Base-by-base conservation (phyloP, 768 basidiomycete genomes). In the Suillus clintonianus region DNA sequence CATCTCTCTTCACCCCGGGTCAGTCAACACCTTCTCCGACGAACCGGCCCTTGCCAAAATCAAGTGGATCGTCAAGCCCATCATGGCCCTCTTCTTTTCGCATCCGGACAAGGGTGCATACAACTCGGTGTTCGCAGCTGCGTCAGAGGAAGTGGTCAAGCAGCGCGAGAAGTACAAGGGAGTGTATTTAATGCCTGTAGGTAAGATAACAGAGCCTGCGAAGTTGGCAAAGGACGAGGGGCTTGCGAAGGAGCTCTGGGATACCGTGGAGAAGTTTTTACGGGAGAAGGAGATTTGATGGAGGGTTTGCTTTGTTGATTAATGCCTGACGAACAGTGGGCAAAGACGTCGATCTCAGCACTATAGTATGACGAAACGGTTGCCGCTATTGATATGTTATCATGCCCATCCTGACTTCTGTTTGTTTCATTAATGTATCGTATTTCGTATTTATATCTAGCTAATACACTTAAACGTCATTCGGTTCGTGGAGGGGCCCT, bases 1-100 rank as follows among this genome's bases (percentile, higher is more conserved):
- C 57, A 53, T 77, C 9, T 57, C 76, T 6, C 0, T 70, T 24
- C 61, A 79, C 61, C 78, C 78, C 1, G 78, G 78, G 7, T n/a
- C 53, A 2, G 70, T 79, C 48, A 67, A 70, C 50, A 79, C 78
- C 1, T 37, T 32, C 30, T 11, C 30, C 17, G 10, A 32, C 19
- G 13, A 13, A 53, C 55, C n/a, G 56, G 0, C 39, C 14, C 7
- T 59, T 48, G 5, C 30, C 65, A 8, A 62, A 47, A 6, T 65
- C 55, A 54, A 17, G 45, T 66, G 68, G 60, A 64, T 78, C 24
- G 51, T 74, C 45, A 68, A 70, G 3, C 54, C 64, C 6, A 39
- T 67, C 5, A 14, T 69, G 6, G 70, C 61, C 14, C 72, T 68
- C 13, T 67, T 74, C 39, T 62, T 72, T 19, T 59, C 62, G 13